Evolutionary conservation across 129 eudicot genomes (phyloP).

Genomic region (Pulicaria dysenterica): DNA sequence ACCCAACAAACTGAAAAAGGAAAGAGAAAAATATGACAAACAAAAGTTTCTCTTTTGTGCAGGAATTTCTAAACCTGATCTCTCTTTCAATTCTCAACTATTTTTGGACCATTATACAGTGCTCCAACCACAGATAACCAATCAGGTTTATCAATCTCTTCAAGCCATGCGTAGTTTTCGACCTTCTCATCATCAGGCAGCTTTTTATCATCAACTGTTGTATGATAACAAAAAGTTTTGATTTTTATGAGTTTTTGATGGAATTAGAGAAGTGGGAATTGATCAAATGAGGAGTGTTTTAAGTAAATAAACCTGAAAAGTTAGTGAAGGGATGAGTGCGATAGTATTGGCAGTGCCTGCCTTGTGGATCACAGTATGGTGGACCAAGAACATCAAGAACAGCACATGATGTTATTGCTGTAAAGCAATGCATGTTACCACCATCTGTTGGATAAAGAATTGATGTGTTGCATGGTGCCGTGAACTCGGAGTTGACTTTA

Average conservation of each 20-base stretch:
- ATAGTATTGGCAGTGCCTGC: constrained; percentile 83
- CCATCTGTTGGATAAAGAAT: constrained; percentile 84
- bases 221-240: neutral
- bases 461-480: constrained; percentile 65
- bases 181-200: constrained; percentile 50
- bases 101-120: constrained; percentile 66
- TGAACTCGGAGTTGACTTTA: constrained; percentile 58
- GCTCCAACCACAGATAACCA: constrained; percentile 57
- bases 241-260: neutral
- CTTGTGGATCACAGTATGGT: constrained; percentile 74
- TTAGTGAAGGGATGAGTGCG: constrained; percentile 42
- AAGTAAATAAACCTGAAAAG: constrained; percentile 44
- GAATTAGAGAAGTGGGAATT: neutral
- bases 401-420: constrained; percentile 75
- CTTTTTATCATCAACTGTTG: constrained; percentile 49
- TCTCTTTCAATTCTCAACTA: constrained; percentile 35
- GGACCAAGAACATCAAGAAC: constrained; percentile 92
- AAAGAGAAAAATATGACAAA: neutral
- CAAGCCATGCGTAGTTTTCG: constrained; percentile 65
- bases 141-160: constrained; percentile 64
- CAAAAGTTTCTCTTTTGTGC: constrained; percentile 1
- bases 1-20: constrained; percentile 19
- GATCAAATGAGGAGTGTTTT: neutral
- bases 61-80: neutral
- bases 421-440: constrained; percentile 88